phyloP scores from a whole-genome alignment of 352 stramenopile genomes.

The Pythium phragmitis region DNA sequence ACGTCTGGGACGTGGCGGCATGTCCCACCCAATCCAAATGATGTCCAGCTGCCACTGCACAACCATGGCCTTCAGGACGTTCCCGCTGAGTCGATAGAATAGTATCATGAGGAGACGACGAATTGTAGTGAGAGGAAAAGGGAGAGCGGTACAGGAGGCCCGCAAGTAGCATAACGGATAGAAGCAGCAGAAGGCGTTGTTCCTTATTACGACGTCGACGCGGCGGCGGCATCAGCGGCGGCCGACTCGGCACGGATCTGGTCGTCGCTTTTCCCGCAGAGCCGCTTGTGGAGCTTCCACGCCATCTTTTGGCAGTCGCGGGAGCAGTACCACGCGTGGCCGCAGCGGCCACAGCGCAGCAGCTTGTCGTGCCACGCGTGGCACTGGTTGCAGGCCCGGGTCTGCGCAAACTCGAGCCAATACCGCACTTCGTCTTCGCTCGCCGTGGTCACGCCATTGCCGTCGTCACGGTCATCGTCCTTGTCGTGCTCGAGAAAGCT shows the following conservation, averaged over 20 bases:
- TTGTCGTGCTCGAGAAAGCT: conserved; percentile 42
- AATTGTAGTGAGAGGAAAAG: too few species aligned
- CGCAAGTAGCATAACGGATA: too few species aligned
- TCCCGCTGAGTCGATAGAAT: too few species aligned
- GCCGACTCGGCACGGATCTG: conserved; percentile 33
- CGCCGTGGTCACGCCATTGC: conserved; percentile 32
- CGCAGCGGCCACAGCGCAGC: conserved; percentile 59
- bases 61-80: not conserved
- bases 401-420: conserved; percentile 59
- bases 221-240: not conserved
- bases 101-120: too few species aligned
- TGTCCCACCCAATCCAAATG: too few species aligned
- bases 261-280: conserved; percentile 59
- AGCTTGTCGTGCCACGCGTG: conserved; percentile 53
- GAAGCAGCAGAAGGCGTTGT: too few species aligned
- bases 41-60: too few species aligned
- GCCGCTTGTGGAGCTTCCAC: conserved; percentile 77
- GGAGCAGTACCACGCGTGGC: conserved; percentile 75
- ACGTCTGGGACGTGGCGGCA: too few species aligned
- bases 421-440: conserved; percentile 61
- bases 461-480: too few species aligned
- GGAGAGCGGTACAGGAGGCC: too few species aligned
- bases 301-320: conserved; percentile 76
- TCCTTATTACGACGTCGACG: not conserved
- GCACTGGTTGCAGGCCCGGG: conserved; percentile 70